Percentiles rank a stretch among this genome's conserved stretches.
phyloP scores from a whole-genome alignment of 441 rosid species.

The Cnidoscolus chayamansa region DNA sequence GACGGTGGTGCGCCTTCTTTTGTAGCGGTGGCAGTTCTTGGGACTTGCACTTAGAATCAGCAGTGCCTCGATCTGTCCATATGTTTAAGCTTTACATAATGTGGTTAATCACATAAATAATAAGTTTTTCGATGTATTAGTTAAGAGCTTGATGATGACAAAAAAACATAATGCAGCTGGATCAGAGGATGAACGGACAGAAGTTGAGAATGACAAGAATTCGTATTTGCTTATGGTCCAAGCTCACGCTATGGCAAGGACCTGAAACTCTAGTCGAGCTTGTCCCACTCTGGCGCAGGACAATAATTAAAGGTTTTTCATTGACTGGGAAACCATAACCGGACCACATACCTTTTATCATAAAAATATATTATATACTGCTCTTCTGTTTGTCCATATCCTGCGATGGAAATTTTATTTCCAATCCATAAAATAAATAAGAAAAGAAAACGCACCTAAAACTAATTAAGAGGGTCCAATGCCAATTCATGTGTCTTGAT shows the following conservation, averaged over 20 bases:
- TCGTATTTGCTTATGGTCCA: neutral
- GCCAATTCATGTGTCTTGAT: neutral
- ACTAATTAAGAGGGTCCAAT: neutral
- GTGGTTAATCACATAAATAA: too few relatives aligned
- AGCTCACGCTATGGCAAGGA: neutral
- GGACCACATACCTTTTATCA: neutral
- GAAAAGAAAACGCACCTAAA: neutral
- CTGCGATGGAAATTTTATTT: neutral
- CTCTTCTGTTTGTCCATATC: neutral
- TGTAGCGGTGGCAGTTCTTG: conserved; percentile 3
- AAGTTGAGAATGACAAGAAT: too few relatives aligned
- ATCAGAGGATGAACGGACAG: too few relatives aligned
- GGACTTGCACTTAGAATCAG: neutral
- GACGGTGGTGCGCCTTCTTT: neutral
- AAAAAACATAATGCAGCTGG: too few relatives aligned
- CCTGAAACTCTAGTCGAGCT: neutral
- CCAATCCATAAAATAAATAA: neutral
- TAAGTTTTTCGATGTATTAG: too few relatives aligned
- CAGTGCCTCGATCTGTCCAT: too few relatives aligned
- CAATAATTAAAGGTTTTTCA: neutral
- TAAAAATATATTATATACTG: neutral
- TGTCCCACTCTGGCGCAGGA: neutral
- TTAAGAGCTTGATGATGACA: too few relatives aligned
- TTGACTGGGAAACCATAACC: neutral
- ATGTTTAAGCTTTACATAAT: too few relatives aligned